These are phyloP conservation scores for Suhomyces xylopsoci DNA, from an alignment of 805 yeast species.

Conservation along the genomic window DNA sequence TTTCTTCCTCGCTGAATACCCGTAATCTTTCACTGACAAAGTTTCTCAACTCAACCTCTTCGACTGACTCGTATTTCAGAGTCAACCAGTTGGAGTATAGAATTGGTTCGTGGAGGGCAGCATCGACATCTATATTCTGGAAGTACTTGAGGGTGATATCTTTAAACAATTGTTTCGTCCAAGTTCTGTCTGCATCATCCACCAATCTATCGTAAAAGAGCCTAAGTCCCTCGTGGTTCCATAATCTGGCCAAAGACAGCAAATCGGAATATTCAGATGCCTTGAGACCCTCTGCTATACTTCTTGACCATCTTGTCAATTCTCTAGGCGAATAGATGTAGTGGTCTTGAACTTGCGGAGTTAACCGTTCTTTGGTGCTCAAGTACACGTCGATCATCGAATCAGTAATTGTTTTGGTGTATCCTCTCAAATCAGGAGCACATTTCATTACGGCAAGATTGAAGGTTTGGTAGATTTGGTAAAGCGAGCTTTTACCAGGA, in stretches of 20 bases:
- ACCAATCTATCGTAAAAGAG: conserved; percentile 74
- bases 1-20: conserved; percentile 76
- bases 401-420: conserved; percentile 46
- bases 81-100: conserved; percentile 76
- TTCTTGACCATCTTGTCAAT: conserved; percentile 80
- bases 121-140: conserved; percentile 39
- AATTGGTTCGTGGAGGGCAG: conserved; percentile 48
- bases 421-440: conserved; percentile 60
- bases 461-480: conserved; percentile 64
- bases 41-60: conserved; percentile 40
- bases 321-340: conserved; percentile 88
- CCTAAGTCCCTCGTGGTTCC: conserved; percentile 81
- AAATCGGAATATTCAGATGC: conserved; percentile 30
- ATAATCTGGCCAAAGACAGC: conserved; percentile 53
- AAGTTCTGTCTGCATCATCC: conserved; percentile 39
- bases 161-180: conserved; percentile 43
- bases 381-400: conserved; percentile 68
- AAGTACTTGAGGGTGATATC: conserved; percentile 39
- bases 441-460: conserved; percentile 53
- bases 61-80: conserved; percentile 56
- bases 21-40: conserved; percentile 64
- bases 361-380: conserved; percentile 40
- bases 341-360: conserved; percentile 44
- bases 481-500: conserved; percentile 62
- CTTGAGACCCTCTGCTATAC: conserved; percentile 54